These are phyloP conservation scores for Monosporozyma siamensis DNA, from an alignment of 805 yeast genomes.

Conservation along the genomic window DNA sequence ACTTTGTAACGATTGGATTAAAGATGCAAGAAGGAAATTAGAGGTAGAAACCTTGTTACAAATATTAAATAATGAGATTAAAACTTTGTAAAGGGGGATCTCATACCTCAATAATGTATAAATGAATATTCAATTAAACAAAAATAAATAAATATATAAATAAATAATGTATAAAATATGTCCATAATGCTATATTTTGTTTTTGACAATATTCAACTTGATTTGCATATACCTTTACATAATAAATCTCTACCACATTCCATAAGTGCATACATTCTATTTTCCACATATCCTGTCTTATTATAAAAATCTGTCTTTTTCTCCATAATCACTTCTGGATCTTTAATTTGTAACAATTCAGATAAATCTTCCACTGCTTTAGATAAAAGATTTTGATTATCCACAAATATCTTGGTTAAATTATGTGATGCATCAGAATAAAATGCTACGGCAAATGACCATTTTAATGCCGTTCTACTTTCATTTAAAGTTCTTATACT, in stretches of 20 bases:
- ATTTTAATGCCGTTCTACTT: conserved; percentile 71
- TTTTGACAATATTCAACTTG: conserved; percentile 1
- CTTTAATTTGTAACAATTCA: conserved; percentile 41
- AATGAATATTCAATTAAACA: neutral
- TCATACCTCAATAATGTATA: too few relatives aligned
- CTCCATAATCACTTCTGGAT: conserved; percentile 30
- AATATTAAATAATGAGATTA: conserved; percentile 57
- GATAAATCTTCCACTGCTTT: conserved; percentile 63
- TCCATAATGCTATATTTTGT: neutral
- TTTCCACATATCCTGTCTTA: conserved; percentile 28
- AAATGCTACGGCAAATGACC: conserved; percentile 82
- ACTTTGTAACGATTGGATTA: conserved; percentile 86
- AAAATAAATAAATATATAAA: neutral
- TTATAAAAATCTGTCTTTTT: conserved; percentile 32
- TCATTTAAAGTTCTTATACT: conserved; percentile 54
- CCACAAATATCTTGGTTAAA: conserved; percentile 56
- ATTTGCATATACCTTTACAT: conserved; percentile 27
- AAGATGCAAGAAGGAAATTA: conserved; percentile 78
- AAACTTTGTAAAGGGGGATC: conserved; percentile 35
- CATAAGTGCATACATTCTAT: conserved; percentile 32
- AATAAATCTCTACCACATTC: conserved; percentile 31
- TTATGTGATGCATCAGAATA: conserved; percentile 46
- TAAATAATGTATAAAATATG: neutral
- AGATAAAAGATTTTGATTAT: conserved; percentile 55
- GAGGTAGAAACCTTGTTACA: conserved; percentile 77